Evolutionary conservation across 345 rosid species (phyloP).

Genomic region (Lepidium aucheri): DNA sequence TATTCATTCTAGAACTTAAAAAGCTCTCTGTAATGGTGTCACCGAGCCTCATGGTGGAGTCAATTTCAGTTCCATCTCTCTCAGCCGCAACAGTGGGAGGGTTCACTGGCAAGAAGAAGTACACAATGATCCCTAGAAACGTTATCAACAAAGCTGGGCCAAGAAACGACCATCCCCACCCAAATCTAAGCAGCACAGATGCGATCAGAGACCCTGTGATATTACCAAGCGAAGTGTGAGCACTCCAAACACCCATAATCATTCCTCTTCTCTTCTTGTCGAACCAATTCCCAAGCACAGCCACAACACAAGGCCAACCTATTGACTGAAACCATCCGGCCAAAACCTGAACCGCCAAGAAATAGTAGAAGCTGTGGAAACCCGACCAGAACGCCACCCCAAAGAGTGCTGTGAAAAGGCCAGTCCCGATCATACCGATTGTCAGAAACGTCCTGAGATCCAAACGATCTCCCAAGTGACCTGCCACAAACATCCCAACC

Average conservation of each 20-base stretch:
- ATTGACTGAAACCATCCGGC: slow-evolving; percentile 91
- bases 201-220: slow-evolving; percentile 80
- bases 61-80: slow-evolving; percentile 47
- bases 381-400: slow-evolving; percentile 79
- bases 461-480: slow-evolving; percentile 87
- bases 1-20: slow-evolving; percentile 31
- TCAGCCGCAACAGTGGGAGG: slow-evolving; percentile 68
- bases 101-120: slow-evolving; percentile 62
- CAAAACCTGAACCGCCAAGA: slow-evolving; percentile 56
- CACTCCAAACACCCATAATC: slow-evolving; percentile 97
- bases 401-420: slow-evolving; percentile 68
- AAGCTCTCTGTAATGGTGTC: slow-evolving; percentile 56
- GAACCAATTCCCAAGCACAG: slow-evolving; percentile 91
- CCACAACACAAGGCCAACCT: slow-evolving; percentile 99
- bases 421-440: slow-evolving; percentile 84
- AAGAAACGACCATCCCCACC: slow-evolving; percentile 99
- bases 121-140: slow-evolving; percentile 53
- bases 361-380: slow-evolving; percentile 67
- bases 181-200: slow-evolving; percentile 56
- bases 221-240: slow-evolving; percentile 90
- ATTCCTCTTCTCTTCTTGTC: slow-evolving; percentile 89
- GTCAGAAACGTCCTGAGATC: slow-evolving; percentile 75
- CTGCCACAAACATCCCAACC: slow-evolving; percentile 79
- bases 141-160: slow-evolving; percentile 69
- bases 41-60: slow-evolving; percentile 45